A percentile compares a stretch with the other conserved stretches of the same genome.
These are phyloP conservation scores for Coccinonectria pachysandricola DNA, from an alignment of 2,329 filamentous ascomycete species.

Conservation along the genomic window DNA sequence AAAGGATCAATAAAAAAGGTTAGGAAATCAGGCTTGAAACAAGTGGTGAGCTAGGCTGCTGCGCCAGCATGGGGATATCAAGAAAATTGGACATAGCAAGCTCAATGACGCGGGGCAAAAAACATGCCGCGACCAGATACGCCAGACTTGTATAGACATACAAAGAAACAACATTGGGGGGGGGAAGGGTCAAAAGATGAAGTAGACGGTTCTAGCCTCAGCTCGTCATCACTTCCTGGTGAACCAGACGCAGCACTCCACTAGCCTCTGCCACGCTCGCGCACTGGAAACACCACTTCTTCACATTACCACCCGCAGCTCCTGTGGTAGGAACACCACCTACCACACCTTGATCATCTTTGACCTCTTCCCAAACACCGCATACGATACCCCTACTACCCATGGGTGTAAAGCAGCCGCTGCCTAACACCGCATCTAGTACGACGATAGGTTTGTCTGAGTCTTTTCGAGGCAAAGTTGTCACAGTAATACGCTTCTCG, in stretches of 20 bases:
- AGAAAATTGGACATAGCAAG: too few species aligned
- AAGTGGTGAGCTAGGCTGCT: slow-evolving; percentile 6
- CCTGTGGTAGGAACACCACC: slow-evolving; percentile 42
- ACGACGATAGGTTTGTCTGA: slow-evolving; percentile 49
- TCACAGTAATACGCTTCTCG: slow-evolving; percentile 79
- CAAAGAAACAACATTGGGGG: too few species aligned
- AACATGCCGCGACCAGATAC: too few species aligned
- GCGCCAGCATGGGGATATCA: slow-evolving; percentile 19
- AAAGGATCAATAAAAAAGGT: slow-evolving; percentile 3
- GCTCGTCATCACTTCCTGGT: slow-evolving; percentile 41
- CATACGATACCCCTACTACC: slow-evolving; percentile 80
- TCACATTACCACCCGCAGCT: slow-evolving; percentile 42
- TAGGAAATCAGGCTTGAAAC: slow-evolving; percentile 4
- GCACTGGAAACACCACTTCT: slow-evolving; percentile 56
- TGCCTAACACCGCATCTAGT: slow-evolving; percentile 75
- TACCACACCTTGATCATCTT: slow-evolving; percentile 48
- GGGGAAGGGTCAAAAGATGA: too few species aligned
- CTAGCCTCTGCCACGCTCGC: slow-evolving; percentile 40
- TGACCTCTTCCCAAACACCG: slow-evolving; percentile 73
- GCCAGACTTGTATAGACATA: slow-evolving; percentile 2
- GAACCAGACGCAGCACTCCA: slow-evolving; percentile 47
- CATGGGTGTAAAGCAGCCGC: slow-evolving; percentile 74
- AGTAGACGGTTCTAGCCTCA: slow-evolving; percentile 9
- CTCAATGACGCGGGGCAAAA: too few species aligned
- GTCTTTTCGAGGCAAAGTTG: slow-evolving; percentile 56